Evolutionary conservation across 2,329 filamentous ascomycete species (phyloP), one percentile per base, ranked within the genome.

Genomic region (Metarhizium humberi): DNA sequence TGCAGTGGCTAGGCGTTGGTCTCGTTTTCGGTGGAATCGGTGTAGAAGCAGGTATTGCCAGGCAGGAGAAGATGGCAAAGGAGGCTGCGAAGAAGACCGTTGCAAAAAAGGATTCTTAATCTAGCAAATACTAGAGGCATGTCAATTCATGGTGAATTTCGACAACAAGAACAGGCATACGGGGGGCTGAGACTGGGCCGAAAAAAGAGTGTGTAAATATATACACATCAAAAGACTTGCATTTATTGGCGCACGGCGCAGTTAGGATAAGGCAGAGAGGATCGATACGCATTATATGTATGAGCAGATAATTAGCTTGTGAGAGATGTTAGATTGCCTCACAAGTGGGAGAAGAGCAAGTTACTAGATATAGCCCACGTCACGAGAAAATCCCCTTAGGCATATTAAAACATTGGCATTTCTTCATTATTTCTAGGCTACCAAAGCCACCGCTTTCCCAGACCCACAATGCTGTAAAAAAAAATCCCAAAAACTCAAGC

Each of bases 21-120:
- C 77, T 99, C 56, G 94, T 99, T 8, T 99, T 99, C 75, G 91
- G 92, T 30, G 94, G 92, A 52, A 92, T 99, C 67, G 94, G 91
- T 34, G 88, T 92, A 40, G 94, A 99, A 75, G 92, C 87, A 1
- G 77, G 83, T 60, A 89, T 96, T 65, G 86, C 88, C 55, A 80
- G 88, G 61, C 77, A 80, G 61, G 92, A 96, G 76, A 96, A 97
- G 79, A 75, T 84, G 66, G 85, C 82, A 55, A 96, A 95, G 77
- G 84, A 86, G 68, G 77, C 75, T 53, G 84, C 81, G 34, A 86
- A 83, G 69, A 73, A 70, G 63, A 64, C 60, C 4, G 61, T 61
- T 13, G 57, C 53, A 1, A 72, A 71, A 62, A 74, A 74, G 60
- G 59, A 64, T 47, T 62, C 63, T 47, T 67, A 48, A 30, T 20